phyloP scores from a whole-genome alignment of 768 basidiomycete species.

The Suillus tomentosus region DNA sequence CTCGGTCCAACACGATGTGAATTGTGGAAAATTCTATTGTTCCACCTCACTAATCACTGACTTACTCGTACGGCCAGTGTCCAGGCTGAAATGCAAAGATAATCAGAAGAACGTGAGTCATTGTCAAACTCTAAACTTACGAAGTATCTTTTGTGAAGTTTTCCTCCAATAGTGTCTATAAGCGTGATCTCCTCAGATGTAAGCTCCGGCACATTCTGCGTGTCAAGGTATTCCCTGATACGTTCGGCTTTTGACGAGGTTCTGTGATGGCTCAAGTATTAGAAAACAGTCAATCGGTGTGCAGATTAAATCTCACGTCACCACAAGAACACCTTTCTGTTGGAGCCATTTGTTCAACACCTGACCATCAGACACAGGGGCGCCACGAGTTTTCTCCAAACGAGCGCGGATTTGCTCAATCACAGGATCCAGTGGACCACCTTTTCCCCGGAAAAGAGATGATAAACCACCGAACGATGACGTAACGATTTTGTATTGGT shows the following conservation, averaged over 20 bases:
- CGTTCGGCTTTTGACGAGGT: slow-evolving; percentile 36
- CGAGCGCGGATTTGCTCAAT: slow-evolving; percentile 36
- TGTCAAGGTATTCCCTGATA: slow-evolving; percentile 36
- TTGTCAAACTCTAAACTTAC: slow-evolving; percentile 20
- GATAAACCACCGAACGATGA: slow-evolving; percentile 44
- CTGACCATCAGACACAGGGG: slow-evolving; percentile 29
- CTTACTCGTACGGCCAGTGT: slow-evolving; percentile 26
- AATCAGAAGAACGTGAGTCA: not conserved
- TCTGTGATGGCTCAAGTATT: slow-evolving; percentile 20
- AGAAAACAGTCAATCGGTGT: not conserved
- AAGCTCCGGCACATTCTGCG: slow-evolving; percentile 30
- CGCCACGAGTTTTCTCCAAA: slow-evolving; percentile 26
- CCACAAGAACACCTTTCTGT: slow-evolving; percentile 33
- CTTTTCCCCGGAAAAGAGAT: slow-evolving; percentile 37
- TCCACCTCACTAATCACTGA: not conserved
- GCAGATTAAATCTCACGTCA: slow-evolving; percentile 27
- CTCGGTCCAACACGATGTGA: too few relatives aligned
- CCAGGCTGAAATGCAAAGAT: slow-evolving; percentile 12
- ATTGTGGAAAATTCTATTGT: too few relatives aligned
- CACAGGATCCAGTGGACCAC: slow-evolving; percentile 43
- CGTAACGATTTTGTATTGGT: slow-evolving; percentile 40
- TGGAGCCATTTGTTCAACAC: slow-evolving; percentile 33
- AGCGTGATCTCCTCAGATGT: slow-evolving; percentile 26
- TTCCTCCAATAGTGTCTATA: slow-evolving; percentile 29
- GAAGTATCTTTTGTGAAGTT: slow-evolving; percentile 26